phyloP scores from a whole-genome alignment of 352 stramenopile genomes.

The Globisporangium alternatum region DNA sequence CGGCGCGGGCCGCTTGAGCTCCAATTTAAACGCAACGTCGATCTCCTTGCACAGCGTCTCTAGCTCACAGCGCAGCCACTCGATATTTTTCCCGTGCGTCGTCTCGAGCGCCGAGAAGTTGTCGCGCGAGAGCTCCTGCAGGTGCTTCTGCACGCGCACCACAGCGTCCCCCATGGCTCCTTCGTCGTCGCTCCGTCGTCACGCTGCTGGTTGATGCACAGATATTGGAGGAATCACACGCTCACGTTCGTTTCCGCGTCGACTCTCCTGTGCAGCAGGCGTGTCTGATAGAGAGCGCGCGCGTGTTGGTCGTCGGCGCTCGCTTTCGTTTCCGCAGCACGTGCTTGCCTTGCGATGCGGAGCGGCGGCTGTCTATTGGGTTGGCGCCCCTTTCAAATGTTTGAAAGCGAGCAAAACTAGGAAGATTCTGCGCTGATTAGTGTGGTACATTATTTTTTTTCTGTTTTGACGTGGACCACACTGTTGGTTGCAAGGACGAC shows the following conservation, averaged over 20 bases:
- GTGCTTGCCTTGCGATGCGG: not conserved
- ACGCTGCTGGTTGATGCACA: conserved; percentile 18
- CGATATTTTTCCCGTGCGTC: conserved; percentile 37
- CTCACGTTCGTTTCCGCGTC: not conserved
- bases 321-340: not conserved
- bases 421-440: not conserved
- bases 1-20: conserved; percentile 24
- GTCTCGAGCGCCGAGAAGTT: conserved; percentile 50
- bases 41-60: conserved; percentile 47
- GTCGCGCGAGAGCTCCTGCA: conserved; percentile 52
- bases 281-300: not conserved
- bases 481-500: not conserved
- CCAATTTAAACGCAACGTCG: conserved; percentile 40
- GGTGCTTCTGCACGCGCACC: conserved; percentile 50
- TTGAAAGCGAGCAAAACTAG: conserved; percentile 5
- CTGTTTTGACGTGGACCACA: not conserved
- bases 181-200: not conserved
- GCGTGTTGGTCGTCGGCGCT: not conserved
- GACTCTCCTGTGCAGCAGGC: not conserved
- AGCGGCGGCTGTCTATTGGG: not conserved
- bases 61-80: conserved; percentile 52
- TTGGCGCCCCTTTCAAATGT: conserved; percentile 15
- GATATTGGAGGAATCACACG: not conserved
- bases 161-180: conserved; percentile 60
- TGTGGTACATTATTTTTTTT: not conserved